phyloP scores from a whole-genome alignment of 1,139 yeast genomes.

The Geotrichum armillariae region DNA sequence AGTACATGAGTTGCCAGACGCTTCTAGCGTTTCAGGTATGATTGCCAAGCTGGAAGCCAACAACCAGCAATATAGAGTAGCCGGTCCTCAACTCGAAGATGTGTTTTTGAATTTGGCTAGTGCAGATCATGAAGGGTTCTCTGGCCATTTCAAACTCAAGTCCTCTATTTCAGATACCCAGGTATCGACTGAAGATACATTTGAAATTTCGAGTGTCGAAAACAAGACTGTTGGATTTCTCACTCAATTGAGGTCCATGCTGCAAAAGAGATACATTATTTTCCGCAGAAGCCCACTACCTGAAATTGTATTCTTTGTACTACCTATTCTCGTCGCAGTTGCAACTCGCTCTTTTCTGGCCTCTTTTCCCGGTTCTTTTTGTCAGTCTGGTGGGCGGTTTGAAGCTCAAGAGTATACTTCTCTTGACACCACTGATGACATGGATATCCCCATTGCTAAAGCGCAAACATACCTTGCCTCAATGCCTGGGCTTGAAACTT shows the following conservation, averaged over 20 bases:
- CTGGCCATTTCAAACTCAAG: constrained; percentile 2
- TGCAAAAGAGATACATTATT: constrained; percentile 36
- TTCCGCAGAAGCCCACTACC: constrained; percentile 35
- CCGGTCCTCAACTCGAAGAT: constrained; percentile 41
- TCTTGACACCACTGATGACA: constrained; percentile 21
- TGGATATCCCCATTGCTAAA: constrained; percentile 26
- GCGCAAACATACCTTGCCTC: constrained; percentile 13
- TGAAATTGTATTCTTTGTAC: constrained; percentile 31
- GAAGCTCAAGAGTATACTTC: constrained; percentile 27
- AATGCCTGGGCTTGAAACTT: constrained; percentile 25
- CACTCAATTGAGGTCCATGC: constrained; percentile 35
- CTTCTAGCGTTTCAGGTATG: constrained; percentile 29
- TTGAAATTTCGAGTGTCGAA: constrained; percentile 3
- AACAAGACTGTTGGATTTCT: constrained; percentile 26
- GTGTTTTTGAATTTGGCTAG: constrained; percentile 39
- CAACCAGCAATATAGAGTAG: constrained; percentile 31
- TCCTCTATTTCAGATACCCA: neutral
- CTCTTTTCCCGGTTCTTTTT: constrained; percentile 30
- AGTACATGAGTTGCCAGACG: constrained; percentile 26
- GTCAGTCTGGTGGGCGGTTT: constrained; percentile 27
- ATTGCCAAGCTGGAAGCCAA: constrained; percentile 28
- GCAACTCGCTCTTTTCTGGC: constrained; percentile 34
- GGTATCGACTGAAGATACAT: neutral
- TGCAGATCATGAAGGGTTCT: constrained; percentile 35
- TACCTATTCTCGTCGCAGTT: constrained; percentile 38